Conservation (phyloP, 2,329 filamentous ascomycete genomes). For the Apiospora hydei region DNA sequence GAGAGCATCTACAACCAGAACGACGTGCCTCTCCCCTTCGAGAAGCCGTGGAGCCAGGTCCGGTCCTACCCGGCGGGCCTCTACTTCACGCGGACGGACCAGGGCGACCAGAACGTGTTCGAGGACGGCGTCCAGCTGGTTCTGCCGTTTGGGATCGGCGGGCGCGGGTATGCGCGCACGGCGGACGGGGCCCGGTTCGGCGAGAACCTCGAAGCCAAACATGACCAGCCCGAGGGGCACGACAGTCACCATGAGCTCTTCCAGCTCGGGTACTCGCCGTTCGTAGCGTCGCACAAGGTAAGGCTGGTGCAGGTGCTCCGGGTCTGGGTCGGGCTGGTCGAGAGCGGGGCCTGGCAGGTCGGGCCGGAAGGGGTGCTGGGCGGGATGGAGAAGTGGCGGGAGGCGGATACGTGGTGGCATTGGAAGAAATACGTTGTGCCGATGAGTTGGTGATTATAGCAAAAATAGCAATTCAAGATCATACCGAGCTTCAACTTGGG, state of each 20-base stretch:
- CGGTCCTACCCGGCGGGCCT: background rate
- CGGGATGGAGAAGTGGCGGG: slow-evolving; percentile 41
- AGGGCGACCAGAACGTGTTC: background rate
- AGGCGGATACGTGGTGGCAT: slow-evolving; percentile 39
- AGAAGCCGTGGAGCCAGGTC: background rate
- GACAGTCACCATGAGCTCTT: slow-evolving; percentile 25
- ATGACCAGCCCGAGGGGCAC: background rate
- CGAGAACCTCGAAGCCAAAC: background rate
- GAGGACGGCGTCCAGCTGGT: slow-evolving; percentile 19
- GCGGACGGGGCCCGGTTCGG: slow-evolving; percentile 19
- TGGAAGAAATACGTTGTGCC: slow-evolving; percentile 31
- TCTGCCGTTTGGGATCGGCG: background rate
- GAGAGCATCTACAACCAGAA: background rate
- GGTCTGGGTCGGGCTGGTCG: slow-evolving; percentile 37
- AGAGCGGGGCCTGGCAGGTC: slow-evolving; percentile 38
- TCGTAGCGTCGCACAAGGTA: slow-evolving; percentile 29
- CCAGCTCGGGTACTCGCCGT: slow-evolving; percentile 32
- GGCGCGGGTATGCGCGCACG: slow-evolving; percentile 1
- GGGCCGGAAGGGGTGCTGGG: slow-evolving; percentile 37
- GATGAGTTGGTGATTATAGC: slow-evolving; percentile 40
- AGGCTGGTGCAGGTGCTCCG: slow-evolving; percentile 38
- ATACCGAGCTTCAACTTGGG: too few relatives aligned
- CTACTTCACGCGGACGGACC: slow-evolving; percentile 18
- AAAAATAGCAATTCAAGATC: too few relatives aligned
- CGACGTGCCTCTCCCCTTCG: background rate